Evolutionary conservation across 1,139 yeast genomes (phyloP).

Genomic region (Yamadazyma atlantica): DNA sequence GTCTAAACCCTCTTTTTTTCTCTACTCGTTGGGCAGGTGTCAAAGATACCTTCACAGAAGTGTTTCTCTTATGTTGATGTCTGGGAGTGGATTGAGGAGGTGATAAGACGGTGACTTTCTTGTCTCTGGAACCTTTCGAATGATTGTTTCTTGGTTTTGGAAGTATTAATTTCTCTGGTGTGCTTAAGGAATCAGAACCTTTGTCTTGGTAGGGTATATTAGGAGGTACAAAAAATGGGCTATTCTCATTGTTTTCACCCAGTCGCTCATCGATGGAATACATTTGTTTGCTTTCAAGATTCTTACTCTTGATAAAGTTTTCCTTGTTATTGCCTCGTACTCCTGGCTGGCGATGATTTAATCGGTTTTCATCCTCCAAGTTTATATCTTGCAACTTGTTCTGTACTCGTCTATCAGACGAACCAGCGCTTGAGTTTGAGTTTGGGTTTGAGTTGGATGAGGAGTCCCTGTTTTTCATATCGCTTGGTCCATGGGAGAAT

Average conservation of each 20-base stretch:
- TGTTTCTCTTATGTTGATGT: slow-evolving; percentile 21
- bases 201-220: neutral
- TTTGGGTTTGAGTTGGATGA: no score
- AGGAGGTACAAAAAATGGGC: slow-evolving; percentile 3
- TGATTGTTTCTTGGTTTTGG: slow-evolving; percentile 6
- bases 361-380: slow-evolving; percentile 10
- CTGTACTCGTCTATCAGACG: no score
- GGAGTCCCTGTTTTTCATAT: no score
- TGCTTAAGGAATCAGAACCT: slow-evolving; percentile 4
- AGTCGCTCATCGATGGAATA: slow-evolving; percentile 15
- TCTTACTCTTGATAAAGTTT: no score
- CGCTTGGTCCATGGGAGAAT: slow-evolving; percentile 36
- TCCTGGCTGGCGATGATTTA: no score
- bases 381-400: slow-evolving; percentile 18
- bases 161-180: slow-evolving; percentile 9
- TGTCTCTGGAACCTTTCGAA: neutral
- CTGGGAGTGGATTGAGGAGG: slow-evolving; percentile 17
- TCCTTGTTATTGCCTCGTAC: no score
- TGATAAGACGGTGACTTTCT: slow-evolving; percentile 1
- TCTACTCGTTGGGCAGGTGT: slow-evolving; percentile 57
- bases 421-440: no score
- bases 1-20: slow-evolving; percentile 37
- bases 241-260: slow-evolving; percentile 12
- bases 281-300: no score
- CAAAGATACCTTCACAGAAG: slow-evolving; percentile 45